A percentile compares a stretch with the other conserved stretches of the same genome.
Evolutionary conservation across 257 asterid genomes (phyloP).

Genomic region (Plantago major): DNA sequence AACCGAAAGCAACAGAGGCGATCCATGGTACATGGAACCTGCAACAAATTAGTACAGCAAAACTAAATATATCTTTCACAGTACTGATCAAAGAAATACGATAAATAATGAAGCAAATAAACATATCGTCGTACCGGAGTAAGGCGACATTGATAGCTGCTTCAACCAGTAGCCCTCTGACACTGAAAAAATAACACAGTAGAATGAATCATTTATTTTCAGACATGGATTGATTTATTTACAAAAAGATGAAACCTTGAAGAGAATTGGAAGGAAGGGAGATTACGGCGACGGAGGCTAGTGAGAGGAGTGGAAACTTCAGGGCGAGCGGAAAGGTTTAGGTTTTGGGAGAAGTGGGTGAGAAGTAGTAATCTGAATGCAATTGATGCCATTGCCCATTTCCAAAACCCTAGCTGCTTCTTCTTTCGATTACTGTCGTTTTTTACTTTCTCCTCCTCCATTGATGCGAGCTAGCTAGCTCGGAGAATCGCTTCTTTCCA

Average conservation of each 20-base stretch:
- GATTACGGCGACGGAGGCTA: slow-evolving; percentile 85
- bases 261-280: slow-evolving; percentile 12
- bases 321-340: slow-evolving; percentile 84
- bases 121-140: slow-evolving; percentile 56
- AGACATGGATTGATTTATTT: too few species aligned
- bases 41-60: slow-evolving; percentile 1
- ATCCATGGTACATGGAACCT: slow-evolving; percentile 99
- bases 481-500: too few species aligned
- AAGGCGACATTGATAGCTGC: slow-evolving; percentile 80
- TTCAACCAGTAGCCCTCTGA: slow-evolving; percentile 96
- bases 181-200: slow-evolving; percentile 34
- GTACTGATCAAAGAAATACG: too few species aligned
- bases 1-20: slow-evolving; percentile 70
- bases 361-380: slow-evolving; percentile 59
- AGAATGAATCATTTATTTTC: background rate
- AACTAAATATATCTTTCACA: too few species aligned
- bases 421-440: slow-evolving; percentile 23
- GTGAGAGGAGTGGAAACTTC: slow-evolving; percentile 97
- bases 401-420: slow-evolving; percentile 61
- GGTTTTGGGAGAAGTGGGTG: slow-evolving; percentile 58
- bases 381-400: slow-evolving; percentile 65
- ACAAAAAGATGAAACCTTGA: too few species aligned
- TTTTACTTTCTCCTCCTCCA: slow-evolving; percentile 29
- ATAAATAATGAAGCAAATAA: too few species aligned
- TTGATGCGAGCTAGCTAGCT: slow-evolving; percentile 1